phyloP scores from a whole-genome alignment of 148 eudicot genomes.

The Chenopodium suecicum region DNA sequence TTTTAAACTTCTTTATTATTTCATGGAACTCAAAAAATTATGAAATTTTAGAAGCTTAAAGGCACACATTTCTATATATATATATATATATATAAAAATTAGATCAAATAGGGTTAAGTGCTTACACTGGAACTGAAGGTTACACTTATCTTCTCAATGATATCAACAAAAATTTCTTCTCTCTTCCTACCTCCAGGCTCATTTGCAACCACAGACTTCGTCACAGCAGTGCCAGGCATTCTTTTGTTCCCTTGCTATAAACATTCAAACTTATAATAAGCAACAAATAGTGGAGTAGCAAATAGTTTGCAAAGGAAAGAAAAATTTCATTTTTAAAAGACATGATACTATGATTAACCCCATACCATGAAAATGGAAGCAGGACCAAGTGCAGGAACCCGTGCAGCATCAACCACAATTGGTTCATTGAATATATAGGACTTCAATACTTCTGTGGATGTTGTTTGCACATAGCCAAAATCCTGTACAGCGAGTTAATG shows the following conservation, averaged over 20 bases:
- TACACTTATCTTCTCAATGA: constrained; percentile 94
- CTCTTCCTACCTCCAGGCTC: constrained; percentile 94
- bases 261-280: constrained; percentile 23
- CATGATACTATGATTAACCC: neutral
- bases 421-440: constrained; percentile 92
- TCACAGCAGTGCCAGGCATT: constrained; percentile 98
- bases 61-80: neutral
- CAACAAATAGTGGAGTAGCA: constrained; percentile 6
- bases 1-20: neutral
- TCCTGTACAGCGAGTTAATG: constrained; percentile 43
- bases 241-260: constrained; percentile 91
- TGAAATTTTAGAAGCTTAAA: constrained; percentile 9
- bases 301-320: neutral
- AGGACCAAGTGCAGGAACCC: constrained; percentile 77
- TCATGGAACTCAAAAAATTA: neutral
- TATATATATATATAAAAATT: neutral
- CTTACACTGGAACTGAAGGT: constrained; percentile 97
- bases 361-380: constrained; percentile 91
- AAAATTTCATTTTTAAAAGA: neutral
- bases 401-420: constrained; percentile 85
- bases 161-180: constrained; percentile 97
- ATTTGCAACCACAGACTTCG: constrained; percentile 94
- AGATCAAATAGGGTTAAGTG: constrained; percentile 23
- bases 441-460: constrained; percentile 91
- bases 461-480: constrained; percentile 96